Conservation (phyloP, 306 rosid species). For the Rosa lucieae region DNA sequence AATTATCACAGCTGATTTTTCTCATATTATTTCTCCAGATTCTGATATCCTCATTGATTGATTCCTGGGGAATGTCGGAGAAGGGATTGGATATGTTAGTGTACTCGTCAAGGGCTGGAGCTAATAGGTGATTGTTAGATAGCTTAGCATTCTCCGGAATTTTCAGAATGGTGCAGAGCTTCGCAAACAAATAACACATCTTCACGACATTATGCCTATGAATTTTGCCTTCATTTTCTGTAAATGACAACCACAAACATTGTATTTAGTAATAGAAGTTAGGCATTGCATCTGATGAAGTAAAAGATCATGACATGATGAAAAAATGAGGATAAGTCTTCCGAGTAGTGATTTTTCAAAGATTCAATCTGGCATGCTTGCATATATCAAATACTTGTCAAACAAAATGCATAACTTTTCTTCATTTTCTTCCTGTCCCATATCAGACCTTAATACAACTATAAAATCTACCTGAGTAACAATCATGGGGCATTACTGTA, state of each 20-base stretch:
- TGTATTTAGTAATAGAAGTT: not conserved
- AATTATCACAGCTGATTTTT: conserved; percentile 49
- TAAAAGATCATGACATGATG: not conserved
- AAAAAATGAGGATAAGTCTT: conserved; percentile 8
- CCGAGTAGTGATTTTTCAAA: not conserved
- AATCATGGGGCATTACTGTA: conserved; percentile 17
- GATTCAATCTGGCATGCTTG: not conserved
- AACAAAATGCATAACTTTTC: not conserved
- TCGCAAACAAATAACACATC: conserved; percentile 59
- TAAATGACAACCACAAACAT: conserved; percentile 39
- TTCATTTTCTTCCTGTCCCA: not conserved
- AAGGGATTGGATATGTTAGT: conserved; percentile 41
- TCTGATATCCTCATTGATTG: conserved; percentile 34
- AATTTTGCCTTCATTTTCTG: conserved; percentile 48
- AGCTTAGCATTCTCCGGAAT: conserved; percentile 35
- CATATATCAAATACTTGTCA: not conserved
- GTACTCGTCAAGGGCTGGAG: conserved; percentile 39
- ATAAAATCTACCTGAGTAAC: not conserved
- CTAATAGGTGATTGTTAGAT: conserved; percentile 32
- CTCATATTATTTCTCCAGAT: conserved; percentile 54
- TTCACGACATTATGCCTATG: conserved; percentile 63
- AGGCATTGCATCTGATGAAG: conserved; percentile 12
- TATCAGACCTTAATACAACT: not conserved
- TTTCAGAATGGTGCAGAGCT: conserved; percentile 69
- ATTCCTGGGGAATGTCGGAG: conserved; percentile 28